A percentile compares a stretch with the other conserved stretches of the same genome.
These are phyloP conservation scores for Begonia loranthoides DNA, from an alignment of 306 rosid genomes.

Conservation along the genomic window DNA sequence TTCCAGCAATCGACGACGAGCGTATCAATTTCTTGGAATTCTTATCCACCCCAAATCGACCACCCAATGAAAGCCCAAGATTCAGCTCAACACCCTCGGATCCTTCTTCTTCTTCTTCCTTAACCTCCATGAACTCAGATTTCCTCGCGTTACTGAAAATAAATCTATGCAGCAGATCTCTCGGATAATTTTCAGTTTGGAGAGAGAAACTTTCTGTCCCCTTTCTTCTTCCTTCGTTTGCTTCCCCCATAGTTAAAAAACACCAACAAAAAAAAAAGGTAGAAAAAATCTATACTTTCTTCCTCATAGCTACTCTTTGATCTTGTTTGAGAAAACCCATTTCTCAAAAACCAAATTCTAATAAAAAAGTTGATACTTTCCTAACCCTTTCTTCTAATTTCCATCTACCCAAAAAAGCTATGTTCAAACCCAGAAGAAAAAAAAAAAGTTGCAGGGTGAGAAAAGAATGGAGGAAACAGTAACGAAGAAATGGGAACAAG, in stretches of 20 bases:
- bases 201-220: slow-evolving; percentile 24
- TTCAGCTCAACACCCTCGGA: slow-evolving; percentile 60
- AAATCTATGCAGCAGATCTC: slow-evolving; percentile 74
- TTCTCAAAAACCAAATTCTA: slow-evolving; percentile 8
- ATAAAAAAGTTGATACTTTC: not conserved
- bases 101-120: slow-evolving; percentile 20
- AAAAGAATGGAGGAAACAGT: not conserved
- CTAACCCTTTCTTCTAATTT: too few relatives aligned
- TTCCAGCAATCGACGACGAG: slow-evolving; percentile 62
- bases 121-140: slow-evolving; percentile 5
- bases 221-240: slow-evolving; percentile 29
- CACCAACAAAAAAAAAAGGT: not conserved
- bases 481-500: slow-evolving; percentile 2
- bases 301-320: not conserved
- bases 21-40: slow-evolving; percentile 40
- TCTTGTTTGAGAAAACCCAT: slow-evolving; percentile 24
- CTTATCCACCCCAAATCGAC: slow-evolving; percentile 78
- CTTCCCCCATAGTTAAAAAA: slow-evolving; percentile 35
- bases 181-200: slow-evolving; percentile 47
- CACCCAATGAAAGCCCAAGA: slow-evolving; percentile 88
- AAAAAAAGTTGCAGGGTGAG: too few relatives aligned
- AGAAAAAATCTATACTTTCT: not conserved
- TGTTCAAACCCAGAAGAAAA: too few relatives aligned
- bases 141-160: slow-evolving; percentile 16
- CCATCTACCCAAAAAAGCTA: too few relatives aligned